Evolutionary conservation across 345 rosid genomes (phyloP).

Genomic region (Draba incana): DNA sequence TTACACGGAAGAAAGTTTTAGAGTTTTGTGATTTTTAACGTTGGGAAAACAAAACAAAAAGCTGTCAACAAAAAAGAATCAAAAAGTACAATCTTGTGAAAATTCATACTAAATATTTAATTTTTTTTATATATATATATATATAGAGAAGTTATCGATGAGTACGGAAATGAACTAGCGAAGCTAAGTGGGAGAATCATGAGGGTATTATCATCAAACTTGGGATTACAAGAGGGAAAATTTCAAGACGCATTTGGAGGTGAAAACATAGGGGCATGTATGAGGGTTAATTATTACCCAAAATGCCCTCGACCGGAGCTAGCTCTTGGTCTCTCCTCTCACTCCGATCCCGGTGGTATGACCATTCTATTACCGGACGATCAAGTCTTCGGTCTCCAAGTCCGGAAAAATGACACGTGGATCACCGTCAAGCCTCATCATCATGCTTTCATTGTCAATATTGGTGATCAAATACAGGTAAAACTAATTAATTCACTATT

Average conservation of each 20-base stretch:
- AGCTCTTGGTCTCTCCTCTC: slow-evolving; percentile 82
- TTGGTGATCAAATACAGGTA: slow-evolving; percentile 97
- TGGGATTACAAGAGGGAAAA: slow-evolving; percentile 55
- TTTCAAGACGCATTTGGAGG: slow-evolving; percentile 85
- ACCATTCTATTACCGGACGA: slow-evolving; percentile 80
- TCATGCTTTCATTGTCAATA: slow-evolving; percentile 85
- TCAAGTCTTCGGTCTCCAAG: slow-evolving; percentile 80
- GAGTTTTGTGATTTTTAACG: slow-evolving; percentile 4
- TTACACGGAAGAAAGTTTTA: background rate
- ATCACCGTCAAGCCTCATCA: slow-evolving; percentile 83
- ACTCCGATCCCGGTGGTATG: slow-evolving; percentile 95
- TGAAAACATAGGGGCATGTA: slow-evolving; percentile 65
- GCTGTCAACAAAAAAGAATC: background rate
- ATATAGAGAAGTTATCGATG: slow-evolving; percentile 71
- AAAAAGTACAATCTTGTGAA: background rate
- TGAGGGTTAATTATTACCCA: slow-evolving; percentile 88
- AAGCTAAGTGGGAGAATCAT: slow-evolving; percentile 61
- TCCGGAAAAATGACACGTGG: slow-evolving; percentile 63
- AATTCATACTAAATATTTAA: background rate
- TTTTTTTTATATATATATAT: background rate
- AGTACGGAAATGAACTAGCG: slow-evolving; percentile 67
- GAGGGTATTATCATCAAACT: slow-evolving; percentile 70
- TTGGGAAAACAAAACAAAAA: background rate
- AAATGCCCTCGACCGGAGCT: slow-evolving; percentile 92
- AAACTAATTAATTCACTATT: background rate